Evolutionary conservation across 1,139 yeast genomes (phyloP).

Genomic region (Blastobotrys indianensis): DNA sequence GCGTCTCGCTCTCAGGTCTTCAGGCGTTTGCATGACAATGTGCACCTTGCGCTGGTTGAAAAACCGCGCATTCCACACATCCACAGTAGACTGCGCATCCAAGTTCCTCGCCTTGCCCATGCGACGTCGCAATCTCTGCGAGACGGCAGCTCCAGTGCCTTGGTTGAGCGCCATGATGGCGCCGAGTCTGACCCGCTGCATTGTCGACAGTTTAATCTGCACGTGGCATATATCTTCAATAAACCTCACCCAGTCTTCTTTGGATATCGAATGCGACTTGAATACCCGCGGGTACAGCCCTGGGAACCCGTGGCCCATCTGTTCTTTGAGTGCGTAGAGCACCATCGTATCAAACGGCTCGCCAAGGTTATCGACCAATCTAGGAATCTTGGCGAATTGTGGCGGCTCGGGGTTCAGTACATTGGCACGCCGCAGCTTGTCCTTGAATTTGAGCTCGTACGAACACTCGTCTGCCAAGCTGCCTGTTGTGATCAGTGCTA

Average conservation of each 20-base stretch:
- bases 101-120: slow-evolving; percentile 1
- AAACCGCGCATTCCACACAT: slow-evolving; percentile 11
- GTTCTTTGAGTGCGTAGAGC: slow-evolving; percentile 6
- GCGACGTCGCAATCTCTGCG: background rate
- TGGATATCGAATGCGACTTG: background rate
- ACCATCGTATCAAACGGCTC: slow-evolving; percentile 7
- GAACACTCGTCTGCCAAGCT: background rate
- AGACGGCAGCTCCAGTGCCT: too few relatives aligned
- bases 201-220: background rate
- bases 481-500: slow-evolving; percentile 4
- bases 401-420: slow-evolving; percentile 8
- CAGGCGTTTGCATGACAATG: slow-evolving; percentile 8
- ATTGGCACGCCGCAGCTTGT: background rate
- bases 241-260: slow-evolving; percentile 11
- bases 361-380: background rate
- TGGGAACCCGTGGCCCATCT: slow-evolving; percentile 9
- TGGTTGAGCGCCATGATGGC: too few relatives aligned
- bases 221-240: slow-evolving; percentile 10
- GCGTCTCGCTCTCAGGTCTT: slow-evolving; percentile 6
- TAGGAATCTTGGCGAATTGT: slow-evolving; percentile 1
- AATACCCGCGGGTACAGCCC: slow-evolving; percentile 5
- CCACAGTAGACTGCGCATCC: slow-evolving; percentile 5
- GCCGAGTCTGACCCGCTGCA: too few relatives aligned
- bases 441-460: background rate
- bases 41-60: slow-evolving; percentile 11